phyloP scores from a whole-genome alignment of 1,284 basidiomycete species.

The Malassezia caprae region DNA sequence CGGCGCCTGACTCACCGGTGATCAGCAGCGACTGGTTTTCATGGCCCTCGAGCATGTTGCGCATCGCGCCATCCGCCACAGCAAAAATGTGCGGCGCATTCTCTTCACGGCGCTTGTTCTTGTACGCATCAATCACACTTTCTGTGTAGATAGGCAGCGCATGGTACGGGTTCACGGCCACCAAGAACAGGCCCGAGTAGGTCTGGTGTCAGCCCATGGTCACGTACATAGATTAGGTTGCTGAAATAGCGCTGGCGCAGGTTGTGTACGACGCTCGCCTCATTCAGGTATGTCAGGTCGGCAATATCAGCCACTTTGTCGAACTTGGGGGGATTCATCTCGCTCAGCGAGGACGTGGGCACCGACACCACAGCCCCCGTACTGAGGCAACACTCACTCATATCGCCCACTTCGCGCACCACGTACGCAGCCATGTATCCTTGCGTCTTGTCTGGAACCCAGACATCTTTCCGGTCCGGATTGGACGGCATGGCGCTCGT shows the following conservation, averaged over 20 bases:
- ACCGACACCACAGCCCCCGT: conserved; percentile 61
- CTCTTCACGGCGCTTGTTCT: conserved; percentile 80
- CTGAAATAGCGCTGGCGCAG: conserved; percentile 80
- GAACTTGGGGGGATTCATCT: conserved; percentile 85
- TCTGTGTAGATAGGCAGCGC: conserved; percentile 84
- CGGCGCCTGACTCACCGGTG: conserved; percentile 98
- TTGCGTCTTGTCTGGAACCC: conserved; percentile 78
- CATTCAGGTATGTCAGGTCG: conserved; percentile 92
- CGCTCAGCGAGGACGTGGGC: conserved; percentile 38
- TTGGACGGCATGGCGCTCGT: conserved; percentile 50
- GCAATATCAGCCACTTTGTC: conserved; percentile 97
- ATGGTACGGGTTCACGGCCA: conserved; percentile 96
- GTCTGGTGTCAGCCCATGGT: conserved; percentile 55
- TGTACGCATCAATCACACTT: conserved; percentile 83
- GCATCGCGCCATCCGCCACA: conserved; percentile 93
- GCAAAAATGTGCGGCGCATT: conserved; percentile 96
- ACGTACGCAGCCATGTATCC: conserved; percentile 87
- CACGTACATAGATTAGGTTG: conserved; percentile 83
- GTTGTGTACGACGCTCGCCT: conserved; percentile 97
- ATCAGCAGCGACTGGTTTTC: conserved; percentile 98
- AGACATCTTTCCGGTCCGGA: conserved; percentile 76
- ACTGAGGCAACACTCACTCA: conserved; percentile 55
- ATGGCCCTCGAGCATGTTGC: conserved; percentile 92
- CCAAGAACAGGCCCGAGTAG: conserved; percentile 89
- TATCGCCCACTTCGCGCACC: conserved; percentile 59